A percentile compares a stretch with the other conserved stretches of the same genome.
Evolutionary conservation across 129 eudicot genomes (phyloP).

Genomic region (Helichrysum umbraculigerum): DNA sequence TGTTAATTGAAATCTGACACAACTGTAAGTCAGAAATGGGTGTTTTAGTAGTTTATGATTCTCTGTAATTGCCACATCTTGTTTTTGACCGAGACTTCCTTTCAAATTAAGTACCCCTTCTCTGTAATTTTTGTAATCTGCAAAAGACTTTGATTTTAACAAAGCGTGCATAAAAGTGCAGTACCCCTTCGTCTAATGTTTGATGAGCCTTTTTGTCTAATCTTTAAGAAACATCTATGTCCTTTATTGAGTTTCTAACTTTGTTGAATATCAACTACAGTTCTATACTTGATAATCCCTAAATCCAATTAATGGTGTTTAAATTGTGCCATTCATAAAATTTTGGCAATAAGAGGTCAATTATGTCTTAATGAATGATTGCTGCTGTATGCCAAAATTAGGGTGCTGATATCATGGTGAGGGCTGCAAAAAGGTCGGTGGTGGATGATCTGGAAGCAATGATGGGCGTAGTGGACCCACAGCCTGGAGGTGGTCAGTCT

Average conservation of each 20-base stretch:
- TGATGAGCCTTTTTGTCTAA: not conserved
- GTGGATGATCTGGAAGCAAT: constrained; percentile 99
- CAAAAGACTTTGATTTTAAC: not conserved
- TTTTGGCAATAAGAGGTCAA: not conserved
- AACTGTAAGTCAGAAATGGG: too few species aligned
- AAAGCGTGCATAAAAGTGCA: not conserved
- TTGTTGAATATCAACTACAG: not conserved
- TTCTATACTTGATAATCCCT: too few species aligned
- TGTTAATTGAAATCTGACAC: not conserved
- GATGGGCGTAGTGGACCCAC: constrained; percentile 95
- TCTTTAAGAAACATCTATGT: not conserved
- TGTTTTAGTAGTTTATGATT: not conserved
- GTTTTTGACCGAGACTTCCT: not conserved
- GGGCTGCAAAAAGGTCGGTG: constrained; percentile 92
- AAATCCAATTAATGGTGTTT: not conserved
- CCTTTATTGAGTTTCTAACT: not conserved
- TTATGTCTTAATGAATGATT: not conserved
- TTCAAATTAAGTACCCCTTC: not conserved
- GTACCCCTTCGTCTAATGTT: not conserved
- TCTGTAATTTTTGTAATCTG: not conserved
- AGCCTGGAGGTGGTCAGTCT: constrained; percentile 49
- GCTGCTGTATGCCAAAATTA: constrained; percentile 21
- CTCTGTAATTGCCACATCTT: not conserved
- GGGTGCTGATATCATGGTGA: constrained; percentile 91
- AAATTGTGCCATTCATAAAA: not conserved